A percentile compares a stretch with the other conserved stretches of the same genome.
phyloP scores from a whole-genome alignment of 768 basidiomycete genomes.

The Imleria badia region DNA sequence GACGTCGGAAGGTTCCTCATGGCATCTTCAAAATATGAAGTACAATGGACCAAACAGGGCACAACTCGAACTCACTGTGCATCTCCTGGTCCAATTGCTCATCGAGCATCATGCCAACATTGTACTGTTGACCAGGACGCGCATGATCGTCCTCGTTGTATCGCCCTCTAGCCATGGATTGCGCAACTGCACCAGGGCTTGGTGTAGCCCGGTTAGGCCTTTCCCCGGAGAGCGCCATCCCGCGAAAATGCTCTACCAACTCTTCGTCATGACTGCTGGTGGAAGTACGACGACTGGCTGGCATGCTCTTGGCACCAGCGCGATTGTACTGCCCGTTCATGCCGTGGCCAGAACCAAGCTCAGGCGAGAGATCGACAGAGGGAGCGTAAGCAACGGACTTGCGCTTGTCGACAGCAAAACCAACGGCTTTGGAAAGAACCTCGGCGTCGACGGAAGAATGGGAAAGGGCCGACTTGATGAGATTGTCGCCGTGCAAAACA shows the following conservation, averaged over 20 bases:
- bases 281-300: constrained; percentile 85
- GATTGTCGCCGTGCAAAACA: constrained; percentile 58
- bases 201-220: constrained; percentile 57
- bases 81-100: constrained; percentile 94
- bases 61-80: constrained; percentile 63
- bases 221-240: constrained; percentile 67
- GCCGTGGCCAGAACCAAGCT: constrained; percentile 46
- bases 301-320: constrained; percentile 88
- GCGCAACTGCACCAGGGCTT: constrained; percentile 48
- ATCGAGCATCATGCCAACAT: constrained; percentile 88
- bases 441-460: constrained; percentile 60
- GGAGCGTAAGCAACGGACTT: constrained; percentile 87
- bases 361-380: constrained; percentile 72
- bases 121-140: constrained; percentile 63
- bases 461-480: constrained; percentile 43
- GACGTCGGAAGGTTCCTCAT: constrained; percentile 86
- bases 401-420: constrained; percentile 71
- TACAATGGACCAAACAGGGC: constrained; percentile 6
- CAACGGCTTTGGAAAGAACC: constrained; percentile 65
- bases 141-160: constrained; percentile 60
- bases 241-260: constrained; percentile 71
- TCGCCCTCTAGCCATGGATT: constrained; percentile 54
- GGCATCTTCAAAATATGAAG: constrained; percentile 55
- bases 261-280: constrained; percentile 87
- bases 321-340: constrained; percentile 60